These are phyloP conservation scores for Pleurotus tuber-regium DNA, from an alignment of 768 basidiomycete species.

Conservation along the genomic window DNA sequence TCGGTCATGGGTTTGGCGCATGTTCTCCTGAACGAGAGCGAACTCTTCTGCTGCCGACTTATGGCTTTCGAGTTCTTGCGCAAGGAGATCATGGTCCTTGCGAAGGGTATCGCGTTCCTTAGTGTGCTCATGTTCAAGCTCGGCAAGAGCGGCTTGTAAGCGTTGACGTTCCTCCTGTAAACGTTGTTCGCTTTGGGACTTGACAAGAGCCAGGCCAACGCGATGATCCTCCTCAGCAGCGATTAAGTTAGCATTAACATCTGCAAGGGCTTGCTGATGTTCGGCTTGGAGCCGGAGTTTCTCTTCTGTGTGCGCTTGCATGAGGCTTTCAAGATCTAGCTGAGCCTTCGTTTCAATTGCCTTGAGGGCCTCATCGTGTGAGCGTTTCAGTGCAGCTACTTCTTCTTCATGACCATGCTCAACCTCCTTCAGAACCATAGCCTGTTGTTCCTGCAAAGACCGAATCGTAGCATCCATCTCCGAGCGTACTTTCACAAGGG, in stretches of 20 bases:
- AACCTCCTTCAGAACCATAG: slow-evolving; percentile 49
- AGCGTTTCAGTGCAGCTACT: slow-evolving; percentile 41
- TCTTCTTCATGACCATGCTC: slow-evolving; percentile 58
- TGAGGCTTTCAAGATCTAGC: slow-evolving; percentile 24
- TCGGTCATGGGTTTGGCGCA: slow-evolving; percentile 40
- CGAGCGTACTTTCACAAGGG: slow-evolving; percentile 10
- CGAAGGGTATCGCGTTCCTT: slow-evolving; percentile 45
- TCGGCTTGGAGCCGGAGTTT: slow-evolving; percentile 38
- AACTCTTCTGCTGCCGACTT: slow-evolving; percentile 54
- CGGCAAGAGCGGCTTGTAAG: slow-evolving; percentile 43
- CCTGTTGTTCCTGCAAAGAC: slow-evolving; percentile 54
- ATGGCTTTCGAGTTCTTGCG: slow-evolving; percentile 59
- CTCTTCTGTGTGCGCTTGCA: slow-evolving; percentile 42
- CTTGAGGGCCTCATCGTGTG: slow-evolving; percentile 43
- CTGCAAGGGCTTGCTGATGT: slow-evolving; percentile 44
- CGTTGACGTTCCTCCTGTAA: slow-evolving; percentile 49
- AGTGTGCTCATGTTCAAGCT: slow-evolving; percentile 46
- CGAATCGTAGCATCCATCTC: slow-evolving; percentile 49
- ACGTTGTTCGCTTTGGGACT: slow-evolving; percentile 31
- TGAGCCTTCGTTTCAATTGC: slow-evolving; percentile 25
- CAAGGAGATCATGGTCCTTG: slow-evolving; percentile 46
- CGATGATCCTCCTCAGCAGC: slow-evolving; percentile 36
- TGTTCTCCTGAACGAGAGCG: slow-evolving; percentile 41
- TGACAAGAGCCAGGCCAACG: slow-evolving; percentile 33
- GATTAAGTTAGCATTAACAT: slow-evolving; percentile 37